Evolutionary conservation across 2,329 filamentous ascomycete genomes (phyloP).

Genomic region (Coleophoma eucalyptorum): DNA sequence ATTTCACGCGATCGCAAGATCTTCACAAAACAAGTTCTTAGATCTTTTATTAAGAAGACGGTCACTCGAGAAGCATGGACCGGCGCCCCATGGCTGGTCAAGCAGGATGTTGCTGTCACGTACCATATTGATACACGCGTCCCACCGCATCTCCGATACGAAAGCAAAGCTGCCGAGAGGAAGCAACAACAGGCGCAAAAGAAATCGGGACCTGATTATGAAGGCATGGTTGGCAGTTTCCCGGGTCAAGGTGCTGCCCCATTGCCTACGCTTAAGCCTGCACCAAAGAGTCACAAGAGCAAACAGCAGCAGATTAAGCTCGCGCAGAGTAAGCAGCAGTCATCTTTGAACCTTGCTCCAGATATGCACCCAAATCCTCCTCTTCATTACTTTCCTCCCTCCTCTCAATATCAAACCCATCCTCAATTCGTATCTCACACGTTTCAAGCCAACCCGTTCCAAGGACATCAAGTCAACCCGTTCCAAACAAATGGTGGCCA

Average conservation of each 20-base stretch:
- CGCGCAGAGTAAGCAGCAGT: slow-evolving; percentile 33
- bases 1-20: slow-evolving; percentile 84
- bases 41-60: slow-evolving; percentile 92
- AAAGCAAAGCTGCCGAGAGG: slow-evolving; percentile 72
- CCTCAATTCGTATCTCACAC: slow-evolving; percentile 23
- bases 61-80: slow-evolving; percentile 91
- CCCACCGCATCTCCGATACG: slow-evolving; percentile 77
- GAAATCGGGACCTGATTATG: slow-evolving; percentile 31
- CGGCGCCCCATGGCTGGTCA: slow-evolving; percentile 95
- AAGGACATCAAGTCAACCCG: slow-evolving; percentile 1
- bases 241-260: slow-evolving; percentile 45
- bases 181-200: slow-evolving; percentile 68
- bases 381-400: slow-evolving; percentile 17
- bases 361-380: slow-evolving; percentile 9
- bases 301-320: slow-evolving; percentile 45
- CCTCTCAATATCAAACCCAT: background rate
- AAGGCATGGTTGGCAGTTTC: slow-evolving; percentile 29
- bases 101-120: slow-evolving; percentile 74
- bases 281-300: slow-evolving; percentile 64
- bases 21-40: slow-evolving; percentile 91
- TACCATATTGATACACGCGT: slow-evolving; percentile 88
- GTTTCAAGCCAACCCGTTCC: slow-evolving; percentile 18
- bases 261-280: slow-evolving; percentile 70
- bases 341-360: slow-evolving; percentile 27
- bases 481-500: background rate